Base-by-base conservation (phyloP, 2,329 filamentous ascomycete species). In the Furcasterigmium furcatum region DNA sequence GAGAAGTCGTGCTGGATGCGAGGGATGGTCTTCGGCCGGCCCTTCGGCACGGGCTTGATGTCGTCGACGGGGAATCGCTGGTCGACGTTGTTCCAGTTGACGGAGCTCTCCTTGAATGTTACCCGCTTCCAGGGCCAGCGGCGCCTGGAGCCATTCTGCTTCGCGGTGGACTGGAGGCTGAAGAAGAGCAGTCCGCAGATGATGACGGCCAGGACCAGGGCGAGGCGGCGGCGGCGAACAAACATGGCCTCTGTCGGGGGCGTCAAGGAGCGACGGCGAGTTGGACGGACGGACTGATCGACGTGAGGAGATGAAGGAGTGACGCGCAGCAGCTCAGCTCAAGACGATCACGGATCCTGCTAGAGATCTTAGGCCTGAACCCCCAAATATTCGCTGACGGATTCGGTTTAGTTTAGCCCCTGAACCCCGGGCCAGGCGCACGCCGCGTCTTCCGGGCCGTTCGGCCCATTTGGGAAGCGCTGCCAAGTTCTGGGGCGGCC, bases 1-100 rank as follows among this genome's bases (percentile, higher is more conserved):
- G 73, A 4, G 63, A 79, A 18, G 77, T 62, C 38, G 32, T 52
- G 52, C 87, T 77, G 25, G 75, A 40, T 40, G 38, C 45, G 52
- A 3, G 61, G 62, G 14, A 69, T 53, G 14, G 34, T 14, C 38
- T n/a, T 40, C 21, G 21, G 16, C 6, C 24, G 38, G 21, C 20
- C 20, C 38, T 40, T 40, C 44, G 66, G 65, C 1, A 65, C 46
- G 18, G 58, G 54, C 49, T 59, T 61, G 50, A 66, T 59, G 2
- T 52, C 29, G 10, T 41, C 29, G 7, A 62, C 61, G 5, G 63
- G 63, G 47, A 63, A 44, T 36, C 59, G 57, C 16, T 59, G 52
- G 10, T 44, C 44, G 2, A 56, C 51, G 0, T 45, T 46, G 1
- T 60, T 48, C 65, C 66, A 69, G 46, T 66, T 56, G 48, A 62